Conservation (phyloP, 2,329 filamentous ascomycete species). For the Lachnellula suecica region DNA sequence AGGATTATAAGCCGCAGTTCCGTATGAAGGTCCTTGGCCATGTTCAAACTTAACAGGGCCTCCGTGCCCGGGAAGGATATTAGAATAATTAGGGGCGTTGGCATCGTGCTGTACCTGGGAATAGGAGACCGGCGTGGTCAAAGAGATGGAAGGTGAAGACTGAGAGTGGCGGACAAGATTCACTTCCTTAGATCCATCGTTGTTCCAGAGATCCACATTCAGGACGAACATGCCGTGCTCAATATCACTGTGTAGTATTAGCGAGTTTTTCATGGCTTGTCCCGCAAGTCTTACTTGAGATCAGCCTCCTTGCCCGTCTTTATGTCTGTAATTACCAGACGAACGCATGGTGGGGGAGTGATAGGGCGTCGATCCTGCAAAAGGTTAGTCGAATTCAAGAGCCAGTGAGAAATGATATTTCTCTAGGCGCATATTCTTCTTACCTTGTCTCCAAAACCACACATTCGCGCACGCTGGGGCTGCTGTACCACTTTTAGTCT, state of each 20-base stretch:
- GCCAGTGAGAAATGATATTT: neutral
- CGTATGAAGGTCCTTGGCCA: slow-evolving; percentile 16
- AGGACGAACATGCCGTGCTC: slow-evolving; percentile 68
- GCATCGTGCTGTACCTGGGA: slow-evolving; percentile 46
- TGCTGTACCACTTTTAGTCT: slow-evolving; percentile 85
- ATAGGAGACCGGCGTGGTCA: slow-evolving; percentile 77
- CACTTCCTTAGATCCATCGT: slow-evolving; percentile 59
- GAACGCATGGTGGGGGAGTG: slow-evolving; percentile 90
- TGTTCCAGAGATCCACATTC: slow-evolving; percentile 68
- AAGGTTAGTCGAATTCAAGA: neutral
- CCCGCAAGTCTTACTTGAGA: slow-evolving; percentile 63
- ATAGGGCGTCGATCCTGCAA: slow-evolving; percentile 86
- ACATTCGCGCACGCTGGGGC: slow-evolving; percentile 92
- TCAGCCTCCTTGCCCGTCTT: slow-evolving; percentile 78
- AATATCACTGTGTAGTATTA: slow-evolving; percentile 55
- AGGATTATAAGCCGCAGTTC: slow-evolving; percentile 17
- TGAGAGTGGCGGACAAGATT: slow-evolving; percentile 67
- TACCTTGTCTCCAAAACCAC: slow-evolving; percentile 97
- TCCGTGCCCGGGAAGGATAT: slow-evolving; percentile 16
- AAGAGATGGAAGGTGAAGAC: slow-evolving; percentile 74
- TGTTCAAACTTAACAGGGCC: slow-evolving; percentile 17
- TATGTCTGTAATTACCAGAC: slow-evolving; percentile 75
- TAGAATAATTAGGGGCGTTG: slow-evolving; percentile 32
- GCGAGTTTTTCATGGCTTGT: neutral
- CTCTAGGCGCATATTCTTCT: slow-evolving; percentile 6